Evolutionary conservation across 2,329 filamentous ascomycete genomes (phyloP).

Genomic region (Boeremia lycopersici): DNA sequence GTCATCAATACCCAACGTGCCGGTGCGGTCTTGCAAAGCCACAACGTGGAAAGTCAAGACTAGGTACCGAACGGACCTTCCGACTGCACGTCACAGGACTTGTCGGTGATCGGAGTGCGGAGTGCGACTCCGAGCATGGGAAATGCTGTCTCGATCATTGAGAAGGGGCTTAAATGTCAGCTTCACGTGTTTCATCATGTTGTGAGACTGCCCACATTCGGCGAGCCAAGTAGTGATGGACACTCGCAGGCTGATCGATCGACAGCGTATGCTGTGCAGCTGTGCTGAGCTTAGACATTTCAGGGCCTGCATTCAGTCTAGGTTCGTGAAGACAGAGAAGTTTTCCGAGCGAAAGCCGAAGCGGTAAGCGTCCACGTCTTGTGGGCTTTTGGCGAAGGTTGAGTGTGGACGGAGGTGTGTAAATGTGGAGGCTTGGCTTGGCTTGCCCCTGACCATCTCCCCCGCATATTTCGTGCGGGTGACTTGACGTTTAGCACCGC

Average conservation of each 20-base stretch:
- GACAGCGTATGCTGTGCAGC: slow-evolving; percentile 5
- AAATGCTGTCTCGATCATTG: background rate
- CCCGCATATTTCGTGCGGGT: slow-evolving; percentile 13
- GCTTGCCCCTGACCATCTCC: slow-evolving; percentile 11
- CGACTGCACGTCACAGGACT: slow-evolving; percentile 12
- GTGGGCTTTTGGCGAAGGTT: background rate
- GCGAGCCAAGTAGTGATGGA: background rate
- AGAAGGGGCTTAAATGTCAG: slow-evolving; percentile 1
- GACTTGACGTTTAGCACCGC: slow-evolving; percentile 7
- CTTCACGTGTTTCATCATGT: background rate
- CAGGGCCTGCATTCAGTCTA: slow-evolving; percentile 1
- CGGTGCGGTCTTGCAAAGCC: slow-evolving; percentile 10
- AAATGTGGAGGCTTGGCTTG: background rate
- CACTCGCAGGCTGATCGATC: slow-evolving; percentile 6
- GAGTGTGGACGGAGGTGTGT: background rate
- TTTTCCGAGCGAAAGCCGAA: slow-evolving; percentile 14
- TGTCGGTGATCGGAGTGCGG: slow-evolving; percentile 3
- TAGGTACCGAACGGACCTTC: slow-evolving; percentile 13
- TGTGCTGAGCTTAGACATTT: slow-evolving; percentile 4
- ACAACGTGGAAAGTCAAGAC: slow-evolving; percentile 10
- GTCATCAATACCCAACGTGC: slow-evolving; percentile 6
- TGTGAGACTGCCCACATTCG: background rate
- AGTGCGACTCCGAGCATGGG: slow-evolving; percentile 1
- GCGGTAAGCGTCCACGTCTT: background rate
- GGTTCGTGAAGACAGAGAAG: background rate